Evolutionary conservation across 208 protist genomes (phyloP).

Genomic region (Leishmania braziliensis): DNA sequence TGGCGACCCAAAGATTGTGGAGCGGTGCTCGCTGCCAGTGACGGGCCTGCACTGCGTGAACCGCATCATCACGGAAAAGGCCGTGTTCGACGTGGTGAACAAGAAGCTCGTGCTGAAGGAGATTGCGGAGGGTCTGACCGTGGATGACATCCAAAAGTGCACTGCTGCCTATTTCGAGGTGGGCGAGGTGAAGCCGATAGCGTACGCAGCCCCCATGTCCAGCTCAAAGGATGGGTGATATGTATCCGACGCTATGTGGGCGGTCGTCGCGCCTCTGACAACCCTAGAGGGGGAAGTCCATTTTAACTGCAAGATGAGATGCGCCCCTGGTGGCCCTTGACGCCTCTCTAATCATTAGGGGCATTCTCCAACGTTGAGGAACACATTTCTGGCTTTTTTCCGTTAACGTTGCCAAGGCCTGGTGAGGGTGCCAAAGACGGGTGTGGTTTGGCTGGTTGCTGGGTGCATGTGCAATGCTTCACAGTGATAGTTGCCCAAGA

Average conservation of each 20-base stretch:
- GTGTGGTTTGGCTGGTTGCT: background rate
- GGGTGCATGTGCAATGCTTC: background rate
- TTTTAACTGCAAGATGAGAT: background rate
- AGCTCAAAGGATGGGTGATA: background rate
- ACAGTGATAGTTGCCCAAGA: background rate
- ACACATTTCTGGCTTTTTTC: background rate
- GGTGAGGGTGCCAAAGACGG: background rate
- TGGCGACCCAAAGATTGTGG: slow-evolving; percentile 94
- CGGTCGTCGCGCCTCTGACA: background rate
- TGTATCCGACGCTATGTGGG: background rate
- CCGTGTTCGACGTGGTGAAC: slow-evolving; percentile 95
- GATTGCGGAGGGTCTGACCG: slow-evolving; percentile 87
- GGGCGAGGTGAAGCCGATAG: slow-evolving; percentile 80
- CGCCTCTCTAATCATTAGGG: background rate
- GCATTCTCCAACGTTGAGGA: background rate
- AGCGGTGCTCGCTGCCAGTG: slow-evolving; percentile 91
- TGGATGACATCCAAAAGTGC: slow-evolving; percentile 92
- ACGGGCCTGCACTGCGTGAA: slow-evolving; percentile 92
- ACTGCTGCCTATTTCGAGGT: slow-evolving; percentile 74
- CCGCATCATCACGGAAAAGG: slow-evolving; percentile 97
- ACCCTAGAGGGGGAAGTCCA: background rate
- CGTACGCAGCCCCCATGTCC: slow-evolving; percentile 51
- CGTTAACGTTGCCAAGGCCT: background rate
- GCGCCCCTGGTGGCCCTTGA: background rate
- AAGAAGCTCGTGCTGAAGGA: slow-evolving; percentile 92